A percentile compares a stretch with the other conserved stretches of the same genome.
These are phyloP conservation scores for Cymbidium sinense DNA, from an alignment of 106 monocot genomes.

Conservation along the genomic window DNA sequence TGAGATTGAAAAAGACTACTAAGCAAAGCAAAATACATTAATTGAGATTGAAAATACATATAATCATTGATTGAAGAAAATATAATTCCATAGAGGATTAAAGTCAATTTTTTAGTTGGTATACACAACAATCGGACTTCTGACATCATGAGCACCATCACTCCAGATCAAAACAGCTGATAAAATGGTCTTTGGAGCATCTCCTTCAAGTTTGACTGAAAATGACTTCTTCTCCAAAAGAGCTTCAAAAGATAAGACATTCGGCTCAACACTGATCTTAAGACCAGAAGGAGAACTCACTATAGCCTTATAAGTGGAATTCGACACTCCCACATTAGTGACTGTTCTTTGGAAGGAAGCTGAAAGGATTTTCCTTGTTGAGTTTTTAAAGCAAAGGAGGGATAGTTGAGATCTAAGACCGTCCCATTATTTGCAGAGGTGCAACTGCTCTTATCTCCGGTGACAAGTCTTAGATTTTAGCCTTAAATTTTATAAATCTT, in stretches of 20 bases:
- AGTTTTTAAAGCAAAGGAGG: constrained; percentile 12
- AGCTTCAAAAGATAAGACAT: constrained; percentile 9
- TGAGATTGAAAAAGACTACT: too few relatives aligned
- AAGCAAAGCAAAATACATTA: too few relatives aligned
- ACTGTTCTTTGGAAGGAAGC: constrained; percentile 13
- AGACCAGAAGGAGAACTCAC: not conserved
- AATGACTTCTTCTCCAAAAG: constrained; percentile 17
- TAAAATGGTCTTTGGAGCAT: not conserved
- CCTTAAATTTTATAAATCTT: too few relatives aligned
- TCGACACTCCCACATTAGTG: constrained; percentile 13
- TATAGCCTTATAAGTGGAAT: constrained; percentile 8
- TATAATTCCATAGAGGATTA: too few relatives aligned
- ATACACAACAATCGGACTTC: constrained; percentile 39
- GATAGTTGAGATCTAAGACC: constrained; percentile 16
- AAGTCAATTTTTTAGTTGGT: not conserved
- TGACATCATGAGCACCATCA: constrained; percentile 29
- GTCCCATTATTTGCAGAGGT: constrained; percentile 8
- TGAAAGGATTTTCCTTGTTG: not conserved
- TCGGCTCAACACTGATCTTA: constrained; percentile 13
- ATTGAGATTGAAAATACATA: too few relatives aligned
- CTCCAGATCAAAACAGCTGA: constrained; percentile 33
- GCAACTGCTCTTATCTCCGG: constrained; percentile 16
- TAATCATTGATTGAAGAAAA: too few relatives aligned
- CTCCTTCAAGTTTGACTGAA: constrained; percentile 18
- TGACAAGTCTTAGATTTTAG: constrained; percentile 2